Evolutionary conservation across 805 yeast genomes (phyloP).

Genomic region (Blastobotrys attinorum): DNA sequence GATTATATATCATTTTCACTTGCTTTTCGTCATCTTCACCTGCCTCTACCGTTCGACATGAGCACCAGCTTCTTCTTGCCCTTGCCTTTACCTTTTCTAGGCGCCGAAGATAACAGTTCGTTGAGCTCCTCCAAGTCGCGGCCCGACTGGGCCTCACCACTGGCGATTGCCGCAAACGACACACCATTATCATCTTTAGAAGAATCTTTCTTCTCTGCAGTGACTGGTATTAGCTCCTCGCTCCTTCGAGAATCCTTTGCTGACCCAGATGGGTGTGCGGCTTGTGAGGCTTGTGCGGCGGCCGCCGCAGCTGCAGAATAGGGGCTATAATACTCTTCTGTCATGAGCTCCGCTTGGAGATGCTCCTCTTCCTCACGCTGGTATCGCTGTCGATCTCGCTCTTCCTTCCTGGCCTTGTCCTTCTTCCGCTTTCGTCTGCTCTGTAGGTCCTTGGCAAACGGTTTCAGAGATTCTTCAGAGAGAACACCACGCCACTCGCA

Average conservation of each 20-base stretch:
- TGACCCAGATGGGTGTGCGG: neutral
- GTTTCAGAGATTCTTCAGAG: constrained; percentile 21
- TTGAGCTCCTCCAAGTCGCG: constrained; percentile 10
- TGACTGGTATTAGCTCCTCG: too few species aligned
- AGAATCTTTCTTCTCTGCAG: too few species aligned
- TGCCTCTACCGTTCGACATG: constrained; percentile 13
- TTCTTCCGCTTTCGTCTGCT: constrained; percentile 18
- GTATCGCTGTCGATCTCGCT: constrained; percentile 22
- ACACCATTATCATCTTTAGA: too few species aligned
- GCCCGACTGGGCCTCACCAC: constrained; percentile 14
- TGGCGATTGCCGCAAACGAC: constrained; percentile 11
- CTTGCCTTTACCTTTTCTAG: constrained; percentile 11
- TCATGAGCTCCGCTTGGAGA: constrained; percentile 24
- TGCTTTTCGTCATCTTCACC: neutral
- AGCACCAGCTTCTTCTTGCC: constrained; percentile 25
- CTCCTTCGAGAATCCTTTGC: neutral
- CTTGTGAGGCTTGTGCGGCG: neutral
- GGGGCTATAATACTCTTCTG: neutral
- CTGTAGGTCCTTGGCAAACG: constrained; percentile 21
- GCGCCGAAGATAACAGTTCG: constrained; percentile 13
- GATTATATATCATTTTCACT: too few species aligned
- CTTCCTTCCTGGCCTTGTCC: constrained; percentile 23
- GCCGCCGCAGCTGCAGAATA: constrained; percentile 1
- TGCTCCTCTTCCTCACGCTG: constrained; percentile 31
- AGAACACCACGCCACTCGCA: constrained; percentile 61